Evolutionary conservation across 768 basidiomycete species (phyloP).

Genomic region (Podaxis pistillaris): DNA sequence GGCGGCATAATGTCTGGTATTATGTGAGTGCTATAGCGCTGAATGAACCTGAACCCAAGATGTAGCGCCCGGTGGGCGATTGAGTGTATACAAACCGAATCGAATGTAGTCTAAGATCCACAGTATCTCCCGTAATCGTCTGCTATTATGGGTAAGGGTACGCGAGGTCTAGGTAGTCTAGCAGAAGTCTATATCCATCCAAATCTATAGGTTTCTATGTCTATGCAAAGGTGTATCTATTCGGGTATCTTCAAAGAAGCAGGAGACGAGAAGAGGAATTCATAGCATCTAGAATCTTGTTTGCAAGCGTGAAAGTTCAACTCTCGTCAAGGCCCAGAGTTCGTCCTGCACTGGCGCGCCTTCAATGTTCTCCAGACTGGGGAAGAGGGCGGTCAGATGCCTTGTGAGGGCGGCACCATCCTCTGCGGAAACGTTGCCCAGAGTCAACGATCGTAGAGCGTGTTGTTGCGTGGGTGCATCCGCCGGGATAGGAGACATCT

Average conservation of each 20-base stretch:
- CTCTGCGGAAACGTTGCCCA: neutral
- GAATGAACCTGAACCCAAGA: slow-evolving; percentile 2
- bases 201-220: neutral
- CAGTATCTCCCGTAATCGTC: neutral
- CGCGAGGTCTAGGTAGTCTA: neutral
- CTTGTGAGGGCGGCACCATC: neutral
- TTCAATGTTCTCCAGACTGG: neutral
- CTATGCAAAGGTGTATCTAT: neutral
- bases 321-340: neutral
- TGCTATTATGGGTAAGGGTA: neutral
- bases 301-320: neutral
- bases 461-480: neutral
- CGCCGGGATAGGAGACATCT: neutral
- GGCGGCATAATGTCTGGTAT: slow-evolving; percentile 4
- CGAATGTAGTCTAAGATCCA: neutral
- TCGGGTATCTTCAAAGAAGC: neutral
- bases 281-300: neutral
- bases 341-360: neutral
- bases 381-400: neutral
- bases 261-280: neutral
- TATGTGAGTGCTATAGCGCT: slow-evolving; percentile 9
- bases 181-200: neutral
- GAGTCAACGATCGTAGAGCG: neutral
- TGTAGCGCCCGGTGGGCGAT: neutral
- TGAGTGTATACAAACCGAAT: neutral